Evolutionary conservation across 2,329 filamentous ascomycete genomes (phyloP), one percentile per base, ranked within the genome.

Genomic region (Volutella citrinella): DNA sequence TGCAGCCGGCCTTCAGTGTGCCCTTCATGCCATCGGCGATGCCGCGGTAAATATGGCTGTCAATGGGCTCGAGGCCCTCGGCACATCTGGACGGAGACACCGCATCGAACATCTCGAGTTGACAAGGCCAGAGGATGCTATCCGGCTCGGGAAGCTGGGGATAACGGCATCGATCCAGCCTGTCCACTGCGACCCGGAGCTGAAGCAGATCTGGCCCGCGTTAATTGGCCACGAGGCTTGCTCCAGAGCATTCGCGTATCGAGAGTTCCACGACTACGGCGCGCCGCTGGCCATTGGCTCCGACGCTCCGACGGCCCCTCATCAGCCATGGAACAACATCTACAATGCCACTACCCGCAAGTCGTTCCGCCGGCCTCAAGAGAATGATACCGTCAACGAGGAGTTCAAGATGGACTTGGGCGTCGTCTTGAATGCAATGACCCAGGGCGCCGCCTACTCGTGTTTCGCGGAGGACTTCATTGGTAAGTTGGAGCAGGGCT

Each of bases 211-310:
- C 26, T 42, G 35, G 27, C 39, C 39, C 8, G 27, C 34, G 6
- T 61, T 80, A 11, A 56, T 81, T 4, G 76, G 76, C 0, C 43
- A 50, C 16, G 58, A 72, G 22, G 65, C 76, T 5, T 71, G 74
- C 51, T 63, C 60, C 32, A 65, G 76, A 16, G 76, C 76, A 1
- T 80, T 80, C 48, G 74, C 77, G 2, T 80, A 81, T 57, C 65
- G 66, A 20, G 76, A 80, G 32, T 78, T 80, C 11, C 63, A 64
- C 10, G 68, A 72, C 33, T 57, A 61, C 10, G 74, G 73, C 5
- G 71, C 74, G 0, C 49, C 58, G 5, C 55, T 79, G 2, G 72
- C 75, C 0, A 61, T 79, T 12, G 75, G 75, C 0, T 70, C 66
- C 11, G 75, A 79, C 45, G 65, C 70, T 2, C 75, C 75, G 0